Evolutionary conservation across 345 rosid species (phyloP), one percentile per base, ranked within the genome.

Genomic region (Reutealis trisperma): DNA sequence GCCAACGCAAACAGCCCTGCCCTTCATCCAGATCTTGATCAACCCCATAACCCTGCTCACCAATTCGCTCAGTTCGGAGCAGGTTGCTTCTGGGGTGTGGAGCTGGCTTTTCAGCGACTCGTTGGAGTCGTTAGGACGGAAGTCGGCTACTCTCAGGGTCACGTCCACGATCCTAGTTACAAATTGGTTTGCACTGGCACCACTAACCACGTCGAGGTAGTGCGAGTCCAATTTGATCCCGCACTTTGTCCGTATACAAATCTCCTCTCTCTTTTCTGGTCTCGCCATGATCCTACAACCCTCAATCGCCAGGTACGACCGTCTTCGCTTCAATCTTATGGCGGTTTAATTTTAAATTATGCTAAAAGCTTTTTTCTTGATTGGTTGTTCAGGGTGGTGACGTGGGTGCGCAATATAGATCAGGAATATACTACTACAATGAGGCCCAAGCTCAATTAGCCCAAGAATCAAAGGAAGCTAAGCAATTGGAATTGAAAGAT

Each of bases 61-160:
- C 88, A 87, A 79, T 84, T 93, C 16, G 96, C 97, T 4, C 89
- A 93, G 73, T 93, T 95, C 81, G 98, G 94, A 55, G 98, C 97
- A 0, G 97, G 98, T n/a, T 95, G 99, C 77, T 95, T 95, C 87
- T 95, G 97, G 98, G 93, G 98, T 1, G 88, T 87, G 47, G 97
- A 92, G 83, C 79, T 95, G 2, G 85, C 91, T 42, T 95, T 89
- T 82, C 99, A 95, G 89, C 85, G 99, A 12, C 82, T 88, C 0
- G 79, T 59, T 8, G 96, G 94, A 11, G 93, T 92, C 14, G 86
- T 85, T 6, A 90, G 89, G 83, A 93, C 97, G 1, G 93, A 90
- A 81, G 97, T 90, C 52, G 99, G 97, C 63, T 95, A 90, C 84
- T 90, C 97, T 49, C 97, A 89, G 80, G 99, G 99, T 1, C 79